These are phyloP conservation scores for Letharia columbiana DNA, from an alignment of 495 filamentous ascomycete species.

Conservation along the genomic window DNA sequence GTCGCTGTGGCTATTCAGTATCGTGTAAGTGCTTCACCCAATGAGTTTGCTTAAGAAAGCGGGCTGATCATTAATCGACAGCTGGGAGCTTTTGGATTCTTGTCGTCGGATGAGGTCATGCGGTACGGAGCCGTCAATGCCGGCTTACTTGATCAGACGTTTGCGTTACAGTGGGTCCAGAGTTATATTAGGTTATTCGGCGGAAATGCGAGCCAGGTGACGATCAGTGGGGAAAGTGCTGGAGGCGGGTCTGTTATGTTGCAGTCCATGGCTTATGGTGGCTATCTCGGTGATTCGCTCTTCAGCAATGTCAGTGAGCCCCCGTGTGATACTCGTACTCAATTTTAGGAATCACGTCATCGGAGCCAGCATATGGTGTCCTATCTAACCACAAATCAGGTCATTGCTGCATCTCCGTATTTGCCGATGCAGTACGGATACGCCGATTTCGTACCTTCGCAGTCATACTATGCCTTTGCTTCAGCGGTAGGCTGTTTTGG, in stretches of 20 bases:
- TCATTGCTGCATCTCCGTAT: conserved; percentile 44
- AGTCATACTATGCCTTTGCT: conserved; percentile 51
- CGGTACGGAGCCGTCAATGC: conserved; percentile 45
- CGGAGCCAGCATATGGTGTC: no score
- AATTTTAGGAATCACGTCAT: no score
- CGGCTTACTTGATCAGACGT: conserved; percentile 42
- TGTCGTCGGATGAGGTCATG: conserved; percentile 45
- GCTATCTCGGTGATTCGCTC: conserved; percentile 32
- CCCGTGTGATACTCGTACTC: neutral
- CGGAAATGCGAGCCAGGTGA: conserved; percentile 44
- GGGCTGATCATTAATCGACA: conserved; percentile 45
- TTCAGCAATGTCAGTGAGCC: conserved; percentile 32
- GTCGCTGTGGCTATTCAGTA: conserved; percentile 41
- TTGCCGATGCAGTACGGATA: conserved; percentile 45
- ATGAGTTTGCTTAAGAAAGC: conserved; percentile 26
- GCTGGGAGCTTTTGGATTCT: conserved; percentile 51
- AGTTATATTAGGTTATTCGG: conserved; percentile 44
- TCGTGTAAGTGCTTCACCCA: conserved; percentile 39
- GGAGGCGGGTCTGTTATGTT: conserved; percentile 45
- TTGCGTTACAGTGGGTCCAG: conserved; percentile 47
- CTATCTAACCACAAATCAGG: neutral
- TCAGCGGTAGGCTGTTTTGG: conserved; percentile 42
- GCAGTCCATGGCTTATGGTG: conserved; percentile 45
- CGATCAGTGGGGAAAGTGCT: conserved; percentile 47
- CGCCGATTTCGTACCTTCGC: conserved; percentile 41